These are phyloP conservation scores for Amorphotheca resinae DNA, from an alignment of 495 filamentous ascomycete genomes.

Conservation along the genomic window DNA sequence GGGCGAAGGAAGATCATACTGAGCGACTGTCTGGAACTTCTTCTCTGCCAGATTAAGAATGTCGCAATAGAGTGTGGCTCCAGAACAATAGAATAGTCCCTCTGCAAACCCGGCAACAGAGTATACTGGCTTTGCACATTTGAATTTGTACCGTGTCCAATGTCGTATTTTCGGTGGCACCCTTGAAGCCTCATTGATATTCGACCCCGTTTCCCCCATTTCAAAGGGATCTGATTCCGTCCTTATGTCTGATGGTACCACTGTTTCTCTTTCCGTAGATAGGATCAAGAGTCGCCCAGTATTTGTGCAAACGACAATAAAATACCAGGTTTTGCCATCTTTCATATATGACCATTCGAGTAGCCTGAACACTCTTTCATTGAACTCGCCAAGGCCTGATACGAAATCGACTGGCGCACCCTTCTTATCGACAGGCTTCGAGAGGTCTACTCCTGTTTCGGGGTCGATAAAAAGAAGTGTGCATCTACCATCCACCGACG, in stretches of 20 bases:
- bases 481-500: conserved; percentile 25
- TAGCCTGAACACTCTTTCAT: conserved; percentile 30
- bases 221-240: not conserved
- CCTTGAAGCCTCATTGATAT: not conserved
- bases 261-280: conserved; percentile 22
- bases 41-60: conserved; percentile 30
- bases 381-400: conserved; percentile 28
- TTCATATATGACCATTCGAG: conserved; percentile 33
- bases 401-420: conserved; percentile 24
- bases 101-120: conserved; percentile 29
- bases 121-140: conserved; percentile 27
- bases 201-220: conserved; percentile 1
- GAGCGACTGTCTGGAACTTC: conserved; percentile 28
- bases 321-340: conserved; percentile 30
- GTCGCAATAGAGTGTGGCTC: conserved; percentile 31
- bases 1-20: conserved; percentile 29
- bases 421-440: conserved; percentile 26
- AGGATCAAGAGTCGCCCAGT: conserved; percentile 34
- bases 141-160: conserved; percentile 31
- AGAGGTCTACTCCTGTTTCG: conserved; percentile 33
- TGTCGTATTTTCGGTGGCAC: conserved; percentile 25
- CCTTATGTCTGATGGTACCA: not conserved
- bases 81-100: conserved; percentile 34
- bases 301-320: conserved; percentile 29
- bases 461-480: conserved; percentile 36